Base-by-base conservation (phyloP, 805 yeast genomes). In the Candida verbasci region DNA sequence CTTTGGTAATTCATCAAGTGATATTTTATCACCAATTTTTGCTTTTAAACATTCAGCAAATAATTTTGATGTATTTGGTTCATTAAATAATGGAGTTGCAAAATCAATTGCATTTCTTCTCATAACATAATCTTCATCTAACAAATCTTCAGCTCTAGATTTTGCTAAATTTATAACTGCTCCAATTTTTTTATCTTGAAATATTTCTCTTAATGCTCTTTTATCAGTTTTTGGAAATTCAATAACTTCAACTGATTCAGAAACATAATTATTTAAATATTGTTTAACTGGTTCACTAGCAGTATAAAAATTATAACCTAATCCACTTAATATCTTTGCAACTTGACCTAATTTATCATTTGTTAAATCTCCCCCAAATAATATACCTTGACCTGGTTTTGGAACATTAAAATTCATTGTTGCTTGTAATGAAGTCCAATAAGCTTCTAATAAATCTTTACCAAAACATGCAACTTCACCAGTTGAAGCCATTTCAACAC, bases 391-490 rank as follows among this genome's bases (percentile, higher is more conserved):
- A 28, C 95, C 94, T 28, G 97, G 96, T 56, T 74, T 70, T 45
- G 98, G 98, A 34, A 93, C 78, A 54, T 86, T 75, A 80, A 93
- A 93, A 75, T 91, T 91, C 97, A 89, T 93, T 27, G 96, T 88
- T 34, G 96, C 77, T 73, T 93, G 97, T 52, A 91, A 79, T 11
- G 97, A 82, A 30, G 97, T 83, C 97, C 97, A 93, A 76, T 93
- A 93, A 24, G 97, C 96, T 65, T 93, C 97, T 39, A 74, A 52
- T 44, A 83, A 61, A 62, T 86, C 82, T 44, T 71, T 71, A 51
- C 99, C 99, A 58, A 93, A 93, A 59, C 96, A 86, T 21, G 98
- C 98, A 58, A 93, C 85, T 69, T 93, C 99, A 64, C 99, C 99
- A 35, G 99, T 93, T 9, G 97, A 89, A 6, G 97, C 82, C 99